Base-by-base conservation (phyloP, 257 asterid genomes). In the Solanum habrochaites region DNA sequence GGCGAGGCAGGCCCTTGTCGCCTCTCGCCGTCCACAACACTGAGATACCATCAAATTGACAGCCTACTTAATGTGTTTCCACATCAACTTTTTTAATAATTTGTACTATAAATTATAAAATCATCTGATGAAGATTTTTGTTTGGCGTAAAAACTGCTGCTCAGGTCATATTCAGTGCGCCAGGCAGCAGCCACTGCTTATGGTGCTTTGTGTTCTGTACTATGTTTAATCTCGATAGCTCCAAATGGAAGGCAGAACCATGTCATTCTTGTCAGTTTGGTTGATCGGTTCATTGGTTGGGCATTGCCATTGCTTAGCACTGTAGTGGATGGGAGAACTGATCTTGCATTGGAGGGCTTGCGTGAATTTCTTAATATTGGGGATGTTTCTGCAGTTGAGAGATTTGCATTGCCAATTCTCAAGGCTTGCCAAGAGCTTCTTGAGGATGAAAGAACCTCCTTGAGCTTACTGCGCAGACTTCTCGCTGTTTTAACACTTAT, bases 351-450 rank as follows among this genome's bases (percentile, higher is more conserved):
- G 91, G 99, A 90, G 91, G 93, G 95, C 90, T 94, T 97, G 78
- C 97, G 90, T 2, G 99, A 97, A 88, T 97, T 97, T 91, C 98
- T 97, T 83, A 93, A 89, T 90, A 94, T 93, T 78, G 98, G 98
- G 86, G 99, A 97, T 85, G 95, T 92, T 90, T 94, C 94, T 87
- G 93, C 98, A 85, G 92, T 94, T 85, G 99, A 97, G 93, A 93
- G 98, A 88, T 96, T 93, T 93, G 98, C 98, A 62, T 89, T 95
- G 91, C 96, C 99, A 80, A 93, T 97, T 90, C 98, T 97, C 88
- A 97, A 95, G 91, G 94, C 99, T 83, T 97, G 99, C 91, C 98
- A 96, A 90, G 99, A 95, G 90, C 96, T 97, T 92, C 98, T 97
- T 60, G 99, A 97, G 90, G 99, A 97, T 56, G 99, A 96, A 92